Evolutionary conservation across 345 rosid species (phyloP).

Genomic region (Hibiscus mutabilis): DNA sequence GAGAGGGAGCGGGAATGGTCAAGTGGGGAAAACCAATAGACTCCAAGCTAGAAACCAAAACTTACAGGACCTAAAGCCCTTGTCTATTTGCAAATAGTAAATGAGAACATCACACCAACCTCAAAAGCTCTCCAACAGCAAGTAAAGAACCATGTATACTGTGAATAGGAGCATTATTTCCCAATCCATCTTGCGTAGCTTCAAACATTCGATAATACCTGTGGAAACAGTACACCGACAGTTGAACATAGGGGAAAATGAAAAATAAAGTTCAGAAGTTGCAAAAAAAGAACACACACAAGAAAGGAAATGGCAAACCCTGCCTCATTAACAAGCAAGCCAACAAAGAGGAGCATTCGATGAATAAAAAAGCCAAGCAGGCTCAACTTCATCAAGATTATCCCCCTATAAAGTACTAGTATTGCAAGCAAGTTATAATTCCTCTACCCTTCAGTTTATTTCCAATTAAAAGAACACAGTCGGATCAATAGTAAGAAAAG

Average conservation of each 20-base stretch:
- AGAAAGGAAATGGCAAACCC: background rate
- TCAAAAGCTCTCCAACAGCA: conserved; percentile 96
- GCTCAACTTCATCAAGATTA: background rate
- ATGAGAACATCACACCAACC: conserved; percentile 34
- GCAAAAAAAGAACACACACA: background rate
- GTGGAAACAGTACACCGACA: conserved; percentile 10
- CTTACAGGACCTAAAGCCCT: conserved; percentile 4
- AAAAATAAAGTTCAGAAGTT: conserved; percentile 4
- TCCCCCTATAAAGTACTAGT: background rate
- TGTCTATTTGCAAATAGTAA: background rate
- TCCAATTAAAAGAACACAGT: background rate
- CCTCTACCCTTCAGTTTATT: background rate
- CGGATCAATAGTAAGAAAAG: background rate
- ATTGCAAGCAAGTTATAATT: background rate
- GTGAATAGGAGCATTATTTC: conserved; percentile 85
- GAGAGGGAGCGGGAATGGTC: background rate
- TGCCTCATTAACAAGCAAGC: background rate
- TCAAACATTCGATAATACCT: conserved; percentile 99
- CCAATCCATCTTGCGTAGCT: conserved; percentile 98
- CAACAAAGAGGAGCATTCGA: background rate
- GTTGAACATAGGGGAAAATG: background rate
- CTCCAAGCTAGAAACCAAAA: conserved; percentile 12
- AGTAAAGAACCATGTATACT: conserved; percentile 99
- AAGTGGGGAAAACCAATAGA: background rate
- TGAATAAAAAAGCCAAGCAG: background rate